phyloP scores from a whole-genome alignment of 306 rosid species.

The Glycyrrhiza uralensis region DNA sequence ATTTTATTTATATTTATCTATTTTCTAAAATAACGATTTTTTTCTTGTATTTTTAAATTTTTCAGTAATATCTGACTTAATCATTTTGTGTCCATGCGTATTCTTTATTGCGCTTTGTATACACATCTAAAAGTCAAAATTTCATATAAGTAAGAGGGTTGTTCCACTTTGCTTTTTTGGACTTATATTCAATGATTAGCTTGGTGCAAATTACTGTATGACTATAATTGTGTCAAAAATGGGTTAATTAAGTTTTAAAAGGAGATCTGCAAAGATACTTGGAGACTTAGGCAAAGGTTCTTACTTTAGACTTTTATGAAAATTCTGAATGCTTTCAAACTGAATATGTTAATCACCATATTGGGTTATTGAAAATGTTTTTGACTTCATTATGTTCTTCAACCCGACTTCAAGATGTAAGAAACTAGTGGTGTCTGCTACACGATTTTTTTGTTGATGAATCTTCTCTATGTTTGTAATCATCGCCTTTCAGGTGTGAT shows the following conservation, averaged over 20 bases:
- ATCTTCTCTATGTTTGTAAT: neutral
- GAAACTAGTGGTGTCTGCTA: neutral
- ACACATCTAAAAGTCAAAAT: neutral
- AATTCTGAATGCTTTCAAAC: neutral
- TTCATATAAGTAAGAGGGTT: no score
- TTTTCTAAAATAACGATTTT: neutral
- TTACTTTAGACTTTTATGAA: neutral
- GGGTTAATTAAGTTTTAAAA: neutral
- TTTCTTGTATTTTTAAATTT: neutral
- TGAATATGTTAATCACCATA: neutral
- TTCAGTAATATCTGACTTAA: neutral
- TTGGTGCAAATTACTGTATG: neutral
- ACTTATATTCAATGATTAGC: neutral
- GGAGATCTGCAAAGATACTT: neutral
- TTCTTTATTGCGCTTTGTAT: constrained; percentile 5
- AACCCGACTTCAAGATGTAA: neutral
- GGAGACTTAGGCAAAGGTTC: neutral
- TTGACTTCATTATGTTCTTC: neutral
- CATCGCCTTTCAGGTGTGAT: constrained; percentile 74
- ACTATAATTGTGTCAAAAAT: neutral
- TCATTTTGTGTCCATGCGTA: neutral
- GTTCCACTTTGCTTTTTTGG: no score
- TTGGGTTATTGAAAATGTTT: neutral
- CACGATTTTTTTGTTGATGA: neutral
- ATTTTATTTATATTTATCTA: neutral